Evolutionary conservation across 83 land plant species (phyloP), one percentile per base, ranked within the genome.

Genomic region (Thuja plicata): DNA sequence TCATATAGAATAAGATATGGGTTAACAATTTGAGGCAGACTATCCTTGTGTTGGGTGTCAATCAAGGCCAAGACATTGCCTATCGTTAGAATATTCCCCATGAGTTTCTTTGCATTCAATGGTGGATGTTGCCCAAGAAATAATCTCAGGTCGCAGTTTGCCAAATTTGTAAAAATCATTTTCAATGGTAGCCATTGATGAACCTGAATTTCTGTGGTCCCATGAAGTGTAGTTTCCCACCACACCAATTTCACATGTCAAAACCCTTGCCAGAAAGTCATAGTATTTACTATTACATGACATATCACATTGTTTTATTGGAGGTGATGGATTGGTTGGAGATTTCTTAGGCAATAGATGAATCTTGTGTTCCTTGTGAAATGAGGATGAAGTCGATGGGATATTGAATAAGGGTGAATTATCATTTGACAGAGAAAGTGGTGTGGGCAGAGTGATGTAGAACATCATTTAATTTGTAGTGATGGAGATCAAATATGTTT

Each of bases 1-100:
- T 89, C 92, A 81, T 87, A 78, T 7, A 91, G 92, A 71, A 91
- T 87, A 19, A 91, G 92, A 74, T 91, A 87, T 35, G 92, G 92
- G 57, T 91, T 91, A 37, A 91, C 41, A 12, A 91, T 91, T 85
- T 50, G 78, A 37, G 45, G 78, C 9, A 91, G 43, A 46, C n/a
- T 15, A 70, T 91, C 92, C n/a, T 83, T 91, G 62, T 89, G 77
- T 74, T 91, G 92, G 6, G 70, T 45, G 55, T 91, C 86, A 27
- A 91, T 91, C 46, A 91, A 88, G 21, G 89, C 24, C 43, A 91
- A 37, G 34, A 91, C 91, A 88, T 85, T 66, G 5, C 89, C 89
- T 34, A 91, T 19, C 92, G 89, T 89, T 8, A n/a, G 92, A 43
- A 87, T 66, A 76, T 52, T 89, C 91, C 34, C 83, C 76, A 62